phyloP scores from a whole-genome alignment of 148 eudicot genomes.

The Vaccinium vitisidaea region DNA sequence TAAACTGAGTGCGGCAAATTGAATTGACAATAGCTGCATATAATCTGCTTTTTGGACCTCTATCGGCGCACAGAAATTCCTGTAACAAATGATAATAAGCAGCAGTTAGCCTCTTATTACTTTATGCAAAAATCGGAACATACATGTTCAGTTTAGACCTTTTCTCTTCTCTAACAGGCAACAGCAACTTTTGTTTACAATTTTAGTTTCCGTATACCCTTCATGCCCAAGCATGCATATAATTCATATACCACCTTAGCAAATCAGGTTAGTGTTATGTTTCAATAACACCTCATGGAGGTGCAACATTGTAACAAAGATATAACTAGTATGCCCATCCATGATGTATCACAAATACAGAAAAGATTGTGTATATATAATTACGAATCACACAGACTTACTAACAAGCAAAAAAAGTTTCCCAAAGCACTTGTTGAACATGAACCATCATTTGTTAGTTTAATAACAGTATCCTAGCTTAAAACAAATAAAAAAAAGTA shows the following conservation, averaged over 20 bases:
- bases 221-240: slow-evolving; percentile 1
- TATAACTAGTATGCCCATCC: neutral
- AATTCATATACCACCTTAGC: neutral
- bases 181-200: neutral
- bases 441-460: neutral
- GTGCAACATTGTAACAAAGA: neutral
- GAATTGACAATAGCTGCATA: neutral
- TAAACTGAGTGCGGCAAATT: slow-evolving; percentile 17
- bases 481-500: neutral
- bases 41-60: neutral
- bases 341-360: neutral
- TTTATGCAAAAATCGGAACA: neutral
- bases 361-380: neutral
- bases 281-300: neutral
- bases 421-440: neutral
- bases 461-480: neutral
- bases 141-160: neutral
- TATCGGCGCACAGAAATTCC: slow-evolving; percentile 10
- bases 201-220: neutral
- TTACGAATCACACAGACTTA: neutral
- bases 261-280: neutral
- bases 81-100: slow-evolving; percentile 10
- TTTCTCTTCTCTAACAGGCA: neutral
- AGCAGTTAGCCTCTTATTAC: neutral
- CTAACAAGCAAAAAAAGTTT: neutral